These are phyloP conservation scores for Jackrogersella minutella DNA, from an alignment of 495 filamentous ascomycete species.

Conservation along the genomic window DNA sequence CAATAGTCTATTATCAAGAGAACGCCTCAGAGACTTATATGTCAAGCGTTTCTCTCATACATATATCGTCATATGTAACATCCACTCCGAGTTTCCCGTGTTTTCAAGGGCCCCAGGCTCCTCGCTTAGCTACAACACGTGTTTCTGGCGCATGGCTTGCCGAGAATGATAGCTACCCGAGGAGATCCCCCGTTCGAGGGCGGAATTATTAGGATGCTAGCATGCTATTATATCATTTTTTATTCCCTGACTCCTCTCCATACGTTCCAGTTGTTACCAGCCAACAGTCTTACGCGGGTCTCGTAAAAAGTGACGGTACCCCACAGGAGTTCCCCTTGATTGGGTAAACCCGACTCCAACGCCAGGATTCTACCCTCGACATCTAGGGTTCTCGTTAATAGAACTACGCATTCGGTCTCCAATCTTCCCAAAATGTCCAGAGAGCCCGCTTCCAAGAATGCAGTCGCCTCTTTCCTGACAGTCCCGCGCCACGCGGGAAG, in stretches of 20 bases:
- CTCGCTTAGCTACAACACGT: neutral
- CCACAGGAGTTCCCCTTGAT: slow-evolving; percentile 12
- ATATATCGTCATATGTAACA: neutral
- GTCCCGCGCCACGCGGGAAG: slow-evolving; percentile 20
- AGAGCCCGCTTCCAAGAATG: slow-evolving; percentile 7
- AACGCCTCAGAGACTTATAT: too few relatives aligned
- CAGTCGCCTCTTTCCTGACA: neutral
- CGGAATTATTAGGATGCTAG: neutral
- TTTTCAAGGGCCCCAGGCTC: neutral
- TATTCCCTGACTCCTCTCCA: neutral
- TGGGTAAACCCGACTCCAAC: slow-evolving; percentile 5
- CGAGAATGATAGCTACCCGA: slow-evolving; percentile 4
- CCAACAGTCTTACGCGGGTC: slow-evolving; percentile 5
- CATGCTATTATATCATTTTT: neutral
- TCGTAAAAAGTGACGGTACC: neutral
- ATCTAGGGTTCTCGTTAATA: slow-evolving; percentile 8
- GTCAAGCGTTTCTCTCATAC: neutral
- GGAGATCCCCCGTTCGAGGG: neutral
- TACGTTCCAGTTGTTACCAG: neutral
- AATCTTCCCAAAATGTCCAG: slow-evolving; percentile 8
- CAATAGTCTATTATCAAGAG: too few relatives aligned
- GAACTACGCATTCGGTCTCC: neutral
- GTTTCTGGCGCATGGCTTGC: neutral
- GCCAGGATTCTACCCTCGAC: neutral
- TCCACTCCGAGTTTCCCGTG: neutral